phyloP scores from a whole-genome alignment of 306 rosid genomes.

The Heteromeles arbutifolia region DNA sequence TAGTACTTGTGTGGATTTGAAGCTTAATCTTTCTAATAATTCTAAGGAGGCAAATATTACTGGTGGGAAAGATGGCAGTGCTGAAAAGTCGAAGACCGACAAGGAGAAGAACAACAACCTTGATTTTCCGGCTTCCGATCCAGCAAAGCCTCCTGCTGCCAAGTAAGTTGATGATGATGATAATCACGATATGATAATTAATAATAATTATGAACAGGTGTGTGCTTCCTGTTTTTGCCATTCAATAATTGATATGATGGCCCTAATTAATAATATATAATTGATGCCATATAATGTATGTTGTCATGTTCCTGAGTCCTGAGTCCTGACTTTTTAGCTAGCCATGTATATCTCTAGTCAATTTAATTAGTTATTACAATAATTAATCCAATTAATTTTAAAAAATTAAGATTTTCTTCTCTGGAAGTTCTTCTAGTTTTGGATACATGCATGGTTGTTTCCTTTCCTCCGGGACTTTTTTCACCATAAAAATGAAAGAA shows the following conservation, averaged over 20 bases:
- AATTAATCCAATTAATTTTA: too few relatives aligned
- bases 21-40: constrained; percentile 34
- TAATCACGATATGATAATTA: not conserved
- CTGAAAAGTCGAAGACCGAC: constrained; percentile 27
- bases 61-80: not conserved
- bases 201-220: not conserved
- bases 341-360: not conserved
- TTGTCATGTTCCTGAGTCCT: not conserved
- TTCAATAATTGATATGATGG: not conserved
- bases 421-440: not conserved
- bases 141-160: constrained; percentile 70
- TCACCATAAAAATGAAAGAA: not conserved
- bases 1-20: constrained; percentile 30
- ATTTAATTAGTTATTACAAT: not conserved
- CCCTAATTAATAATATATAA: not conserved
- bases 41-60: constrained; percentile 9
- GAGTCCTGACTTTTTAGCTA: not conserved
- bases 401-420: not conserved
- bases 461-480: not conserved
- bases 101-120: constrained; percentile 28
- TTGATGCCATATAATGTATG: not conserved
- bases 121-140: constrained; percentile 48
- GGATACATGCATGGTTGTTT: not conserved
- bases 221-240: not conserved
- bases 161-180: constrained; percentile 35